Conservation (phyloP, 2,329 filamentous ascomycete genomes). For the Nigrospora osmanthi region DNA sequence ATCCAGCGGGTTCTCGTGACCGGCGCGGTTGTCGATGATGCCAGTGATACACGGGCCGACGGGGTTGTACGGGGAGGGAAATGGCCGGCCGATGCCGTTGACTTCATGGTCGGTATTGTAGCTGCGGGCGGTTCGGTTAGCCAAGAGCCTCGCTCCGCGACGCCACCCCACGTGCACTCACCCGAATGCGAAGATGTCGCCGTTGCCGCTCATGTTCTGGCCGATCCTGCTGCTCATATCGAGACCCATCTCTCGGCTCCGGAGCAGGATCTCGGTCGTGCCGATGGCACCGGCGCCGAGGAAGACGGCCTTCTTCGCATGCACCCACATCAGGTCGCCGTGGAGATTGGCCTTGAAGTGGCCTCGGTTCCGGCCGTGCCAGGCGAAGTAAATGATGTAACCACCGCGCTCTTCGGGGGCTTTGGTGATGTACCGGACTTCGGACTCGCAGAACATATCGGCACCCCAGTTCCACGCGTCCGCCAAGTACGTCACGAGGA, state of each 20-base stretch:
- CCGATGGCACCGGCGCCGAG: constrained; percentile 58
- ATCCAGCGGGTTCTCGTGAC: constrained; percentile 45
- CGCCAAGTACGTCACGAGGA: constrained; percentile 57
- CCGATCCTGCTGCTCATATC: constrained; percentile 49
- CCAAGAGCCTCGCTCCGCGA: too few species aligned
- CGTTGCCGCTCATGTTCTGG: constrained; percentile 56
- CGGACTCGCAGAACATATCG: constrained; percentile 63
- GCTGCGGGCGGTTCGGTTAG: constrained; percentile 16
- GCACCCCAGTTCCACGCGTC: constrained; percentile 68
- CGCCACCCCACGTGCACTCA: constrained; percentile 16
- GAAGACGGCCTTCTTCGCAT: constrained; percentile 57
- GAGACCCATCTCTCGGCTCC: constrained; percentile 52
- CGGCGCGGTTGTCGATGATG: constrained; percentile 50
- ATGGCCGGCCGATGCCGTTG: constrained; percentile 45
- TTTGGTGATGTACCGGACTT: constrained; percentile 55
- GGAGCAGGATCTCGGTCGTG: constrained; percentile 57
- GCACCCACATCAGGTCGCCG: constrained; percentile 58
- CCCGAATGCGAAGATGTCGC: constrained; percentile 58
- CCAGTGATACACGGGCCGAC: constrained; percentile 56
- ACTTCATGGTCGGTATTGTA: constrained; percentile 52
- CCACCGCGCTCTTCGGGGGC: constrained; percentile 36
- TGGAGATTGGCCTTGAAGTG: constrained; percentile 46
- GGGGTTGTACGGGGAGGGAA: constrained; percentile 41
- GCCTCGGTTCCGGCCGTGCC: constrained; percentile 51
- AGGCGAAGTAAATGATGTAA: constrained; percentile 57